Evolutionary conservation across 345 rosid species (phyloP).

Genomic region (Gossypium rotundifolium): DNA sequence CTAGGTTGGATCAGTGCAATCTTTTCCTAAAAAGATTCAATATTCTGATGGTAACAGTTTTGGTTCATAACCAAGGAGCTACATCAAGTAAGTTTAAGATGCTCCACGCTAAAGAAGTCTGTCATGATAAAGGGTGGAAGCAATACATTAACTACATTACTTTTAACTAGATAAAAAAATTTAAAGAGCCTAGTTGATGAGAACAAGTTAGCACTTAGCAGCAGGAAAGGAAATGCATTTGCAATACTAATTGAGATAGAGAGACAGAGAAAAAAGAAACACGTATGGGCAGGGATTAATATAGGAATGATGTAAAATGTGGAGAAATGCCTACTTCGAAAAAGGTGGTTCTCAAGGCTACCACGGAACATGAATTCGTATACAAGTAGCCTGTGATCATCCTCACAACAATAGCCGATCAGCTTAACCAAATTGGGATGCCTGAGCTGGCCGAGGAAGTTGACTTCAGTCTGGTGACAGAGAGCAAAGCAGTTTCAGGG

Average conservation of each 20-base stretch:
- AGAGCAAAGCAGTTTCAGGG: not conserved
- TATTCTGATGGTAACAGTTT: not conserved
- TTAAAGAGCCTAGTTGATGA: not conserved
- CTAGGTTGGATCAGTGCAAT: not conserved
- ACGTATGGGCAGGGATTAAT: not conserved
- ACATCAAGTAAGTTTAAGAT: not conserved
- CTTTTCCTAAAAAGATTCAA: not conserved
- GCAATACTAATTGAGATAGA: not conserved
- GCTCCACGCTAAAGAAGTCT: not conserved
- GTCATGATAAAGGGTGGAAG: not conserved
- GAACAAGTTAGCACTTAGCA: not conserved
- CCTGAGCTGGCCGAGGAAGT: constrained; percentile 83
- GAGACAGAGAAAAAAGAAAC: not conserved
- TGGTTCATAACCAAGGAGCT: not conserved
- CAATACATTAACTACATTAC: not conserved
- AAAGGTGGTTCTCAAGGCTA: constrained; percentile 94
- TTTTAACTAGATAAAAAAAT: not conserved
- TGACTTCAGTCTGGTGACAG: constrained; percentile 32
- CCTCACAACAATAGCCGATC: constrained; percentile 93
- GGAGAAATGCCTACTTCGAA: constrained; percentile 56
- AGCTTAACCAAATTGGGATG: constrained; percentile 94
- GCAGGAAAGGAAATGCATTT: not conserved
- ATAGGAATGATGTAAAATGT: not conserved
- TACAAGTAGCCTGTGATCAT: constrained; percentile 83
- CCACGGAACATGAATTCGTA: constrained; percentile 96